phyloP scores from a whole-genome alignment of 139 green algal genomes.

The Chlamydomonas incerta region DNA sequence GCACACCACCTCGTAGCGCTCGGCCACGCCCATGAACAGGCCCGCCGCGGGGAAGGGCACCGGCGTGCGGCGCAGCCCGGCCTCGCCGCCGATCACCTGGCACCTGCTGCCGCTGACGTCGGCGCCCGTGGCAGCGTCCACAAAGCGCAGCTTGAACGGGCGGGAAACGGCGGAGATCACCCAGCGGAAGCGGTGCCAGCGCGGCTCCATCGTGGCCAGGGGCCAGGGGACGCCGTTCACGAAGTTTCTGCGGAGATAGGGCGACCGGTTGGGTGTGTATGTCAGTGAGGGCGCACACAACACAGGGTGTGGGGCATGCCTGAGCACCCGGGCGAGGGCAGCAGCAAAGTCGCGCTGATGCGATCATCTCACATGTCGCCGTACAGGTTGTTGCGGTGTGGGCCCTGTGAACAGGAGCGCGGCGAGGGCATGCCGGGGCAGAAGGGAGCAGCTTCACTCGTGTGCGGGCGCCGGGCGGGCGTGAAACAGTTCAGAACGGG shows the following conservation, averaged over 20 bases:
- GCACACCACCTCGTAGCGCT: constrained; percentile 34
- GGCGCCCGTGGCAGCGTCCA: not conserved
- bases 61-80: not conserved
- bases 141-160: not conserved
- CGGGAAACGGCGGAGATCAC: not conserved
- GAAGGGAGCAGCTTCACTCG: no score
- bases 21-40: constrained; percentile 9
- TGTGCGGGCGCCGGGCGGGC: no score
- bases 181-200: constrained; percentile 21
- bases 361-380: no score
- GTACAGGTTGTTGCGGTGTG: no score
- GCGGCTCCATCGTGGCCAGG: not conserved
- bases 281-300: no score
- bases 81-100: constrained; percentile 2
- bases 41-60: not conserved
- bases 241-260: not conserved
- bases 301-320: no score
- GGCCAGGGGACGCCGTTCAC: constrained; percentile 23
- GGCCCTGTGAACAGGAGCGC: no score
- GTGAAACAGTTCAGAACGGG: no score
- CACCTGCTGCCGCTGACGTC: not conserved
- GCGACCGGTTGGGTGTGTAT: no score
- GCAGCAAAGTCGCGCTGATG: no score
- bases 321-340: no score
- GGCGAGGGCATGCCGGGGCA: no score